These are phyloP conservation scores for Salix koriyanagi DNA, from an alignment of 345 rosid species.

Conservation along the genomic window DNA sequence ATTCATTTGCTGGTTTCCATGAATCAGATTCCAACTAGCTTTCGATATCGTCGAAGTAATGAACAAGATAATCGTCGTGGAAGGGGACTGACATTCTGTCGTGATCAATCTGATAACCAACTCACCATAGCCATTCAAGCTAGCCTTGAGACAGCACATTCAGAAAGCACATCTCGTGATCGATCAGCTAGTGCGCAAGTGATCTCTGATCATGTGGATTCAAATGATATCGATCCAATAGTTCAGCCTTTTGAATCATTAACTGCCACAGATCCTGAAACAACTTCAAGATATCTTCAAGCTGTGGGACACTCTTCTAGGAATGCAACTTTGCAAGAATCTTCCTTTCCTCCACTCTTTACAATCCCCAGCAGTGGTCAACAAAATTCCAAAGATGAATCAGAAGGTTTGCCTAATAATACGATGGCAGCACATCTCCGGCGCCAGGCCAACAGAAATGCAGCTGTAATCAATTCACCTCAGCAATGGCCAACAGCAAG, in stretches of 20 bases:
- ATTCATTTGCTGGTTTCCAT: background rate
- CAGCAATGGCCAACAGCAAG: conserved; percentile 60
- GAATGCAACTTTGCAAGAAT: conserved; percentile 55
- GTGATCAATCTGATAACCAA: conserved; percentile 59
- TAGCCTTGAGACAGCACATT: conserved; percentile 41
- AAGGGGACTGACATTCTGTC: conserved; percentile 61
- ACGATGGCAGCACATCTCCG: conserved; percentile 68
- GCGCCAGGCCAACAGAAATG: conserved; percentile 39
- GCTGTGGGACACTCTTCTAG: conserved; percentile 66
- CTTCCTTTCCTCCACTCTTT: conserved; percentile 89
- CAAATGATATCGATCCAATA: conserved; percentile 48
- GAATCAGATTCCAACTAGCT: conserved; percentile 88
- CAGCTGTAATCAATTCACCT: conserved; percentile 34
- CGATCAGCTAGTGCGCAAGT: conserved; percentile 42
- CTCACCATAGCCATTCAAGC: conserved; percentile 58
- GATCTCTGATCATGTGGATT: conserved; percentile 37
- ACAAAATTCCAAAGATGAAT: conserved; percentile 41
- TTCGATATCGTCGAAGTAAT: conserved; percentile 50
- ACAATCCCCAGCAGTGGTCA: conserved; percentile 36
- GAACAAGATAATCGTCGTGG: conserved; percentile 74
- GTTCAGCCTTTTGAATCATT: conserved; percentile 59
- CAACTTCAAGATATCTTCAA: conserved; percentile 68
- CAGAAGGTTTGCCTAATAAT: conserved; percentile 42
- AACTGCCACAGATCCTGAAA: conserved; percentile 44
- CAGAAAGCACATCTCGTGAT: conserved; percentile 33